A percentile compares a stretch with the other conserved stretches of the same genome.
Conservation (phyloP, 2,329 filamentous ascomycete genomes). For the Neocucurbitaria cava region DNA sequence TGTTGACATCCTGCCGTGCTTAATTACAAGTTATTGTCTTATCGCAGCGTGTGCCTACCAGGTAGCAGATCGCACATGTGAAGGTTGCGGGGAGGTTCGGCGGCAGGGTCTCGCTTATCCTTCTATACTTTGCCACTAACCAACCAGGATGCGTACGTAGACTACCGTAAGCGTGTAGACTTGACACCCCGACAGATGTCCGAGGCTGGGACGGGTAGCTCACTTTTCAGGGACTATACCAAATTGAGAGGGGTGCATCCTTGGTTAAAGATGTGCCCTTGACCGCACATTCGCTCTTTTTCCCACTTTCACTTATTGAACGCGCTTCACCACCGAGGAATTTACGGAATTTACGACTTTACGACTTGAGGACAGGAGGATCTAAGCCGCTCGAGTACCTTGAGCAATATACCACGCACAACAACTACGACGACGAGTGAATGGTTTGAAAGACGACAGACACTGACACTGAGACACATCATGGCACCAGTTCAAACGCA, state of each 20-base stretch:
- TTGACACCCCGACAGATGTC: slow-evolving; percentile 24
- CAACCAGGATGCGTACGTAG: slow-evolving; percentile 17
- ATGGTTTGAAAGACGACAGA: too few species aligned
- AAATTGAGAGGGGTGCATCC: slow-evolving; percentile 19
- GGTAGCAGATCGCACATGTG: background rate
- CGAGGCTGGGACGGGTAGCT: slow-evolving; percentile 25
- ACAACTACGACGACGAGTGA: background rate
- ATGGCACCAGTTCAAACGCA: slow-evolving; percentile 38
- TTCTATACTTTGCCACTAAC: slow-evolving; percentile 17
- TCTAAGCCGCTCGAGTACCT: background rate
- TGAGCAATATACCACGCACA: background rate
- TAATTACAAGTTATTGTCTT: too few species aligned
- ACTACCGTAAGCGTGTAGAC: slow-evolving; percentile 21
- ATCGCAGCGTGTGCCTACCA: slow-evolving; percentile 7
- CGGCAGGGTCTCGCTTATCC: slow-evolving; percentile 23
- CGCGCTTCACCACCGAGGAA: slow-evolving; percentile 1
- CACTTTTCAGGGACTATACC: slow-evolving; percentile 26
- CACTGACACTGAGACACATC: too few species aligned
- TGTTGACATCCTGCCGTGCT: too few species aligned
- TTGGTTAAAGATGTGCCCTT: slow-evolving; percentile 29
- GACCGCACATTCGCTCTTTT: slow-evolving; percentile 27
- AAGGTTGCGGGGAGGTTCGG: slow-evolving; percentile 26
- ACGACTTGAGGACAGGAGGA: background rate
- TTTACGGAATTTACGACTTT: too few species aligned
- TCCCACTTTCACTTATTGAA: slow-evolving; percentile 4